Evolutionary conservation across 1,139 yeast genomes (phyloP).

Genomic region (Yamadazyma triangularis): DNA sequence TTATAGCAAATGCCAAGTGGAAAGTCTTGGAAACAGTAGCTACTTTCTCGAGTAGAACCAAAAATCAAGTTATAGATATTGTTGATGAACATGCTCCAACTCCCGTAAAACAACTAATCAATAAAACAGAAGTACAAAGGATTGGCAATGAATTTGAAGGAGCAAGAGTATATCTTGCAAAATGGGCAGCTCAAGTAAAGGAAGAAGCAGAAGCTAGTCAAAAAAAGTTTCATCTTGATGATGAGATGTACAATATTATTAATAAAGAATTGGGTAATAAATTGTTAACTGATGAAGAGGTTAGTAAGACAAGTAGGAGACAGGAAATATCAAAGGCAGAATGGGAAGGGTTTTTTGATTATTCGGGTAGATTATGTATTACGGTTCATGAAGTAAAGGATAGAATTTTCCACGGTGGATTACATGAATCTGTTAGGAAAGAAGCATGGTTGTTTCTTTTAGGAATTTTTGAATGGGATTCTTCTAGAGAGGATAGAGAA

Average conservation of each 20-base stretch:
- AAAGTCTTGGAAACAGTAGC: conserved; percentile 81
- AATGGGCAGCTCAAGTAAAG: conserved; percentile 95
- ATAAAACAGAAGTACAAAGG: conserved; percentile 72
- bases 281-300: conserved; percentile 56
- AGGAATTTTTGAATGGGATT: conserved; percentile 87
- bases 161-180: conserved; percentile 86
- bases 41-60: conserved; percentile 67
- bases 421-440: conserved; percentile 52
- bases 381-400: conserved; percentile 77
- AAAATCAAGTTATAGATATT: conserved; percentile 52
- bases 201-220: conserved; percentile 84
- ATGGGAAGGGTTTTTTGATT: conserved; percentile 84
- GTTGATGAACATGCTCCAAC: conserved; percentile 66
- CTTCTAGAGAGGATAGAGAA: conserved; percentile 63
- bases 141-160: conserved; percentile 91
- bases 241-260: conserved; percentile 54
- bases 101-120: conserved; percentile 58
- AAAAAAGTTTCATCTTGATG: conserved; percentile 53
- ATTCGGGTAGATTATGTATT: conserved; percentile 63
- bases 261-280: conserved; percentile 68
- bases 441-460: conserved; percentile 86
- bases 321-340: conserved; percentile 65
- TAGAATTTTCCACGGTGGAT: conserved; percentile 86
- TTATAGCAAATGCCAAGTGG: conserved; percentile 78
- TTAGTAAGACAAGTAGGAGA: conserved; percentile 56